Base-by-base conservation (phyloP, 352 stramenopile genomes). In the Phytopythium helicoides region DNA sequence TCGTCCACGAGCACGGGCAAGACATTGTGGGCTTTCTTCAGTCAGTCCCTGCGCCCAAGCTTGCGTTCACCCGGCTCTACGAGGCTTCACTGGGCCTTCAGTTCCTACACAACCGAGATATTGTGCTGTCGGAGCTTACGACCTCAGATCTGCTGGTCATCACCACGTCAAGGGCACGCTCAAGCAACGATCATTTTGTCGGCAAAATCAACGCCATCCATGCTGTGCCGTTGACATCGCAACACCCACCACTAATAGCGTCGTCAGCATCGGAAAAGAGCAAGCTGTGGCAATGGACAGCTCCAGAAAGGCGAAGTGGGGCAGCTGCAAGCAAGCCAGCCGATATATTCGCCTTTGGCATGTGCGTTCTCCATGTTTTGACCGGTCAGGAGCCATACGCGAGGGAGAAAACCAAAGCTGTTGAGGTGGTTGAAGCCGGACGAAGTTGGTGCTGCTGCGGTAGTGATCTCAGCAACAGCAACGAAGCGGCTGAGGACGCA, bases 321-420 rank as follows among this genome's bases (percentile, higher is more conserved):
- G 2, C 28, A 9, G 28, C 19, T n/a, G 37, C 45, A 11, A 15
- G 18, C 3, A 18, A 19, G n/a, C n/a, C n/a, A n/a, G n/a, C 25
- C 11, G 45, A 51, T 22, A 28, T 51, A 11, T 51, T 51, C 45
- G 31, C 45, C 3, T 51, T 51, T 28, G 45, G 45, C 11, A 22
- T 40, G 28, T 51, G 45, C 16, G 19, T 51, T 22, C 45, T 51
- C 11, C 45, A 51, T 1, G 45, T 35, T 0, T 0, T 51, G 28
- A 51, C 31, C n/a, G 31, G 45, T 14, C n/a, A 12, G 12, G 25
- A 22, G 25, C 42, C 18, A 1, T 46, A 21, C 18, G n/a, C n/a
- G n/a, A n/a, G n/a, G n/a, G n/a, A n/a, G n/a, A n/a, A n/a, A n/a
- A n/a, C n/a, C n/a, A n/a, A n/a, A n/a, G n/a, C n/a, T n/a, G n/a